Conservation (phyloP, 305 asterid genomes). For the Fraxinus baroniana region DNA sequence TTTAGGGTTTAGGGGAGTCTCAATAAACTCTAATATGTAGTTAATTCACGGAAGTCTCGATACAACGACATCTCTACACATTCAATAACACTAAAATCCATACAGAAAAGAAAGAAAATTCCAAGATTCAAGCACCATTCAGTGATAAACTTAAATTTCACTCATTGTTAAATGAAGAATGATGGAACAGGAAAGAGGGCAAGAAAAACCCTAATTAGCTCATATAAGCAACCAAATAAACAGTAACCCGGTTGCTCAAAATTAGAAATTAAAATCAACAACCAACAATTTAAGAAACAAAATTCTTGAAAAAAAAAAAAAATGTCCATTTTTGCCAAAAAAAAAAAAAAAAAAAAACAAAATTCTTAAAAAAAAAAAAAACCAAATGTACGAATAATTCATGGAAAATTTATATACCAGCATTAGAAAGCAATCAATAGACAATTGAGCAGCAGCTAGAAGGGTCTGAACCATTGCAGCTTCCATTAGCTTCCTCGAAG, state of each 20-base stretch:
- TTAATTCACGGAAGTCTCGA: neutral
- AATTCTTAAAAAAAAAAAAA: slow-evolving; percentile 5
- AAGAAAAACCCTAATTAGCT: neutral
- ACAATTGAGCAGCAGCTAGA: slow-evolving; percentile 37
- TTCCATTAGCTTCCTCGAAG: slow-evolving; percentile 29
- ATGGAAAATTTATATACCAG: slow-evolving; percentile 38
- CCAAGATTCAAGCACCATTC: neutral
- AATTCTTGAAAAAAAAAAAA: slow-evolving; percentile 6
- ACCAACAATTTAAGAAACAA: slow-evolving; percentile 30
- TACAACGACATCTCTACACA: neutral
- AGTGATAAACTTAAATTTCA: neutral
- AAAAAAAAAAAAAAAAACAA: slow-evolving; percentile 20
- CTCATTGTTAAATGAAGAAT: neutral
- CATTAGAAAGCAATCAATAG: slow-evolving; percentile 34
- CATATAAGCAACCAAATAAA: neutral
- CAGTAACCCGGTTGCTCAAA: slow-evolving; percentile 15
- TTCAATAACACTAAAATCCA: neutral
- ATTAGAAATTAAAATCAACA: slow-evolving; percentile 23
- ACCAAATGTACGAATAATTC: neutral
- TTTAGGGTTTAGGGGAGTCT: neutral
- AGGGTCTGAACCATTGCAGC: slow-evolving; percentile 33
- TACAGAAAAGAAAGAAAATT: neutral
- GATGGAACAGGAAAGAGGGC: neutral
- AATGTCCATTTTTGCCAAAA: too few species aligned
- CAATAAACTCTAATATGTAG: neutral